Evolutionary conservation across 352 stramenopile genomes (phyloP).

Genomic region (Phytophthora palmivora): DNA sequence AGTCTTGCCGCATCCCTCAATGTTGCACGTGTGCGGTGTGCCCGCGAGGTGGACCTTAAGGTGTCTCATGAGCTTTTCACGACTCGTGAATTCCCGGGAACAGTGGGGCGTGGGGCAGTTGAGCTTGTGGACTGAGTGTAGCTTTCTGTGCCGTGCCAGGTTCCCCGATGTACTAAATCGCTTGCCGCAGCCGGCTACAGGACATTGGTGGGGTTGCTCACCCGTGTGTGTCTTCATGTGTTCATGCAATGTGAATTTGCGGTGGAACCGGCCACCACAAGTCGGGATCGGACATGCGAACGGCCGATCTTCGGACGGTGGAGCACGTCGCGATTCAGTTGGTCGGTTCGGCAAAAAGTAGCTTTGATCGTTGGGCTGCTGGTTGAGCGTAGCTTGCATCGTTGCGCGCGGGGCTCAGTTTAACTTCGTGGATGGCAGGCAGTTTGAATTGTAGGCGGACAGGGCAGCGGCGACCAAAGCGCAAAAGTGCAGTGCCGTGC

Average conservation of each 20-base stretch:
- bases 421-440: slow-evolving; percentile 33
- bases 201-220: slow-evolving; percentile 71
- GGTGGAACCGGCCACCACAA: slow-evolving; percentile 65
- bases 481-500: slow-evolving; percentile 26
- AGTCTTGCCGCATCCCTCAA: slow-evolving; percentile 53
- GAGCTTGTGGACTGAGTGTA: slow-evolving; percentile 63
- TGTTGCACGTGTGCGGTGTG: slow-evolving; percentile 60
- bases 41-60: slow-evolving; percentile 58
- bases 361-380: slow-evolving; percentile 21
- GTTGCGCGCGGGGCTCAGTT: slow-evolving; percentile 8
- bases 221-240: slow-evolving; percentile 86
- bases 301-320: slow-evolving; percentile 45
- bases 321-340: slow-evolving; percentile 25
- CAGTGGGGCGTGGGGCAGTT: slow-evolving; percentile 52
- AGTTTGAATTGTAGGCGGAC: slow-evolving; percentile 43
- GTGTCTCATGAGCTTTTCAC: slow-evolving; percentile 59
- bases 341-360: slow-evolving; percentile 14
- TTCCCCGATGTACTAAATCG: slow-evolving; percentile 81
- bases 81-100: slow-evolving; percentile 55
- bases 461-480: slow-evolving; percentile 27
- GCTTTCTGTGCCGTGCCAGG: slow-evolving; percentile 66
- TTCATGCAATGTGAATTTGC: slow-evolving; percentile 75
- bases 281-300: slow-evolving; percentile 57
- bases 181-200: slow-evolving; percentile 61
- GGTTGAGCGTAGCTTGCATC: slow-evolving; percentile 35